A percentile compares a stretch with the other conserved stretches of the same genome.
Evolutionary conservation across 1,284 basidiomycete genomes (phyloP).

Genomic region (Phylloporus sp.): DNA sequence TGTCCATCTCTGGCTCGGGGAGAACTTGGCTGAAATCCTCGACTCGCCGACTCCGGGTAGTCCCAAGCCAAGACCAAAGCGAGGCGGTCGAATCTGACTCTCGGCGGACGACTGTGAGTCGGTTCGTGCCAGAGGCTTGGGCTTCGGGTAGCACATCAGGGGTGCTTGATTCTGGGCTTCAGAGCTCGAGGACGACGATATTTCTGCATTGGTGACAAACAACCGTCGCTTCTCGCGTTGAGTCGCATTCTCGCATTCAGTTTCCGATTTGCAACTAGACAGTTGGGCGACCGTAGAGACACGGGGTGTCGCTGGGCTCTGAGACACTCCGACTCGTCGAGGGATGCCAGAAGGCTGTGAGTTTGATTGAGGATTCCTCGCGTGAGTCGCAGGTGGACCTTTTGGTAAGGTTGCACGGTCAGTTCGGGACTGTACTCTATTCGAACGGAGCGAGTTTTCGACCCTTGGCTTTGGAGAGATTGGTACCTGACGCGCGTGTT

Average conservation of each 20-base stretch:
- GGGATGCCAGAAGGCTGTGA: slow-evolving; percentile 49
- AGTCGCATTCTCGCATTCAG: slow-evolving; percentile 16
- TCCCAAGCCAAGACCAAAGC: slow-evolving; percentile 41
- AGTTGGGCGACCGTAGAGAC: slow-evolving; percentile 1
- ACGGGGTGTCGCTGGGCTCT: slow-evolving; percentile 25
- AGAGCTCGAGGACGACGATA: slow-evolving; percentile 54
- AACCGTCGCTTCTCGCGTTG: slow-evolving; percentile 48
- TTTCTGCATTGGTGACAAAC: slow-evolving; percentile 61
- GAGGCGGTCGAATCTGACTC: slow-evolving; percentile 32
- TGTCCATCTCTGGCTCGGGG: slow-evolving; percentile 23
- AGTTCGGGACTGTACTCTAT: slow-evolving; percentile 46
- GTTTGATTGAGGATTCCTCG: slow-evolving; percentile 25
- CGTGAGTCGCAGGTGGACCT: slow-evolving; percentile 27
- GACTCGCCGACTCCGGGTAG: slow-evolving; percentile 27
- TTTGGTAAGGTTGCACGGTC: slow-evolving; percentile 46
- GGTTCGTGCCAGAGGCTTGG: slow-evolving; percentile 22
- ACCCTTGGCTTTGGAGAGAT: slow-evolving; percentile 19
- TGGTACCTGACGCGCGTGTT: slow-evolving; percentile 14
- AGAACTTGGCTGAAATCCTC: slow-evolving; percentile 18
- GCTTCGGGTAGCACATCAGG: slow-evolving; percentile 23
- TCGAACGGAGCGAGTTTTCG: slow-evolving; percentile 23
- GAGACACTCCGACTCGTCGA: slow-evolving; percentile 31
- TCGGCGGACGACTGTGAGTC: slow-evolving; percentile 35
- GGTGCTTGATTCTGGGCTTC: slow-evolving; percentile 48
- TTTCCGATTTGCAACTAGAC: slow-evolving; percentile 14